Evolutionary conservation across 23 red algal genomes (phyloP).

Genomic region (Gracilariopsis chorda): DNA sequence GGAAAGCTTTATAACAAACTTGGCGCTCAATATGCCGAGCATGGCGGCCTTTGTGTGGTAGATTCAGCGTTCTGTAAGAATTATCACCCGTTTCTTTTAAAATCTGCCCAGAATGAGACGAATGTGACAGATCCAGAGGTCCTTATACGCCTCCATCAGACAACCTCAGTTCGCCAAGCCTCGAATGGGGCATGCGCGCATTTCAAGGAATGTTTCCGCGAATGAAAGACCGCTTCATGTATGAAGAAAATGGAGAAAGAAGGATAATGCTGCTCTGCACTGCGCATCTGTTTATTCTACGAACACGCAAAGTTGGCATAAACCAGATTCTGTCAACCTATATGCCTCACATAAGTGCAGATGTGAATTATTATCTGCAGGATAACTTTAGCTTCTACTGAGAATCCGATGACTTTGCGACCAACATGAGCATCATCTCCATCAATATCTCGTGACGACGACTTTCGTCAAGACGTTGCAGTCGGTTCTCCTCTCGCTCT

Average conservation of each 20-base stretch:
- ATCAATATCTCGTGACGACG: background rate
- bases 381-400: background rate
- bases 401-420: background rate
- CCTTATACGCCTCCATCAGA: background rate
- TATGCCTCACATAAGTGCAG: conserved; percentile 8
- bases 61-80: conserved; percentile 6
- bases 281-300: background rate
- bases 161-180: background rate
- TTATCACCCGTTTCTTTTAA: too few relatives aligned
- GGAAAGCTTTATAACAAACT: background rate
- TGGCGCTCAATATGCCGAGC: background rate
- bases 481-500: background rate
- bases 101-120: too few relatives aligned
- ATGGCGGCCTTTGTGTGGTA: background rate
- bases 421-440: background rate
- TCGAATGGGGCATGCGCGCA: conserved; percentile 3
- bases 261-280: background rate
- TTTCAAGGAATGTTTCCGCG: too few relatives aligned
- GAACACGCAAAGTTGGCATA: background rate
- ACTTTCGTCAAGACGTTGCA: background rate
- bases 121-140: too few relatives aligned
- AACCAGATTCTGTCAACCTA: background rate
- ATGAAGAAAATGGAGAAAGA: background rate
- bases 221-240: too few relatives aligned
- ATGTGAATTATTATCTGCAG: too few relatives aligned